Evolutionary conservation across 1,284 basidiomycete genomes (phyloP).

Genomic region (Puccinia hordei): DNA sequence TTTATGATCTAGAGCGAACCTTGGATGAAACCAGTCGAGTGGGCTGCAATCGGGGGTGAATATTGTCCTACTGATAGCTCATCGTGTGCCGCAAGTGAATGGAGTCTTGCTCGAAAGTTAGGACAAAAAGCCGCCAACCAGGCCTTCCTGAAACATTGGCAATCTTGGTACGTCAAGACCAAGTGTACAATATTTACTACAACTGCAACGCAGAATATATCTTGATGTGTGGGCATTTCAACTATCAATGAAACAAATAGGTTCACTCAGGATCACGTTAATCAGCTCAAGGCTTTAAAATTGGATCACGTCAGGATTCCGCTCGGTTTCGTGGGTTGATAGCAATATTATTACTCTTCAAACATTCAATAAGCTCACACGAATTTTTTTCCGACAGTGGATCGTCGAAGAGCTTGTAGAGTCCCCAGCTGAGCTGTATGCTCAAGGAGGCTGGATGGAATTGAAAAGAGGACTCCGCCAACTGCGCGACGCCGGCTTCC

Average conservation of each 20-base stretch:
- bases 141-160: constrained; percentile 70
- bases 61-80: constrained; percentile 64
- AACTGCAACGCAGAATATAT: not conserved
- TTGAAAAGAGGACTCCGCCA: constrained; percentile 58
- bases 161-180: constrained; percentile 51
- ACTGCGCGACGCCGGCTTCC: constrained; percentile 38
- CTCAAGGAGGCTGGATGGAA: constrained; percentile 69
- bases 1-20: constrained; percentile 61
- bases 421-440: constrained; percentile 67
- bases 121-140: constrained; percentile 66
- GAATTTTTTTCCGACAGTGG: constrained; percentile 62
- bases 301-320: constrained; percentile 76
- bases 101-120: constrained; percentile 64
- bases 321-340: constrained; percentile 65
- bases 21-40: constrained; percentile 73
- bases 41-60: constrained; percentile 70
- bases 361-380: not conserved
- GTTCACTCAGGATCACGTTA: constrained; percentile 70
- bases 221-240: not conserved
- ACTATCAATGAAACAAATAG: constrained; percentile 59
- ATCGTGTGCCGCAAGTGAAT: constrained; percentile 67
- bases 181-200: not conserved
- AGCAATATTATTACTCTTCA: not conserved
- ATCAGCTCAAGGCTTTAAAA: constrained; percentile 64
- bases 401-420: constrained; percentile 72